These are phyloP conservation scores for Hypoxylon cercidicola DNA, from an alignment of 495 filamentous ascomycete genomes.

Conservation along the genomic window DNA sequence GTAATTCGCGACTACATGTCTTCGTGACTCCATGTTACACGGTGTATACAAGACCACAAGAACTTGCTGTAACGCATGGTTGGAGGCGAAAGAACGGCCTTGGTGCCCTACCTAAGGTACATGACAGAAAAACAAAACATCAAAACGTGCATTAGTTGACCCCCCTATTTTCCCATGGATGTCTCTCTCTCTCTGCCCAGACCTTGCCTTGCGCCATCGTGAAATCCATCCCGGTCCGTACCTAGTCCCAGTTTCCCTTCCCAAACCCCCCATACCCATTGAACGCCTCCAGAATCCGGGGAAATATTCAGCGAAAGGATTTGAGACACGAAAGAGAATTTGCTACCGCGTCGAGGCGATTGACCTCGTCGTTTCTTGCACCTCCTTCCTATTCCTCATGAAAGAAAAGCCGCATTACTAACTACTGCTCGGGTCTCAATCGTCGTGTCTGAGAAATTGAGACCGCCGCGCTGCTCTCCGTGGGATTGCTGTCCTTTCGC, in stretches of 20 bases:
- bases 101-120: too few species aligned
- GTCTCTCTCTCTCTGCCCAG: neutral
- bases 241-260: neutral
- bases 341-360: neutral
- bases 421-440: too few species aligned
- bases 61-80: too few species aligned
- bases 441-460: neutral
- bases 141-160: neutral
- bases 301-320: slow-evolving; percentile 19
- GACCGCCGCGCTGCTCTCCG: neutral
- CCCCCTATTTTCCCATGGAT: neutral
- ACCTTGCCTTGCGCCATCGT: slow-evolving; percentile 2
- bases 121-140: too few species aligned
- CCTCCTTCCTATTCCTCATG: too few species aligned
- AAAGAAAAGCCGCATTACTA: too few species aligned
- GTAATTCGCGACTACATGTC: neutral
- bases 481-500: neutral
- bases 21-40: neutral
- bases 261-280: slow-evolving; percentile 1
- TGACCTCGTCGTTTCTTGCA: neutral
- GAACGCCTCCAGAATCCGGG: slow-evolving; percentile 15
- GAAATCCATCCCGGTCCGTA: slow-evolving; percentile 15
- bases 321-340: slow-evolving; percentile 29
- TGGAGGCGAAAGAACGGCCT: too few species aligned
- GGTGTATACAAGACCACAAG: too few species aligned